These are phyloP conservation scores for Clavispora fructus DNA, from an alignment of 805 yeast species.

Conservation along the genomic window DNA sequence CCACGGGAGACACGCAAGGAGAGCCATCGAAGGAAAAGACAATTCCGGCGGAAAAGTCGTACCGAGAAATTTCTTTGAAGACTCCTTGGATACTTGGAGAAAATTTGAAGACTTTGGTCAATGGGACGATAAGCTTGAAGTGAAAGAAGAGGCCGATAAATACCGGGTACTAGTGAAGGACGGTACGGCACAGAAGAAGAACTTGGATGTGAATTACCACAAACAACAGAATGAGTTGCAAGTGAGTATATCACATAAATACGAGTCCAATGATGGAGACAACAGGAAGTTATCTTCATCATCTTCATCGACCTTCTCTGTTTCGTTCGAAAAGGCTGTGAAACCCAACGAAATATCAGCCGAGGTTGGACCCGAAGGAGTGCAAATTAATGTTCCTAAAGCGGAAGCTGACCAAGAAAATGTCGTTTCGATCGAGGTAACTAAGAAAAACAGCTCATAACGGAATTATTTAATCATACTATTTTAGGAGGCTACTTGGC, in stretches of 20 bases:
- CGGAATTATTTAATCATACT: too few relatives aligned
- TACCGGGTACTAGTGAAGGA: slow-evolving; percentile 16
- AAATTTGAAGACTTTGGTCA: neutral
- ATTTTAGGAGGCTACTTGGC: too few relatives aligned
- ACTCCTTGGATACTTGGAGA: neutral
- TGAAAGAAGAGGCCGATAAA: slow-evolving; percentile 20
- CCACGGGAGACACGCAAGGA: neutral
- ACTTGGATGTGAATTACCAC: slow-evolving; percentile 20
- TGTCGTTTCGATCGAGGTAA: neutral
- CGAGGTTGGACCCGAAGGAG: slow-evolving; percentile 15
- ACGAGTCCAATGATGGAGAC: slow-evolving; percentile 10
- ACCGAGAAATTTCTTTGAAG: neutral
- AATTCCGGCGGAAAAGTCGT: neutral
- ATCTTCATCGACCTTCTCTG: slow-evolving; percentile 15
- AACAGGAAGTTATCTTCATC: slow-evolving; percentile 5
- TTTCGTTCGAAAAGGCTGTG: slow-evolving; percentile 21
- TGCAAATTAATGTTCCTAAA: slow-evolving; percentile 11
- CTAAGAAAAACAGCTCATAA: neutral
- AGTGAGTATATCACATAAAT: slow-evolving; percentile 8
- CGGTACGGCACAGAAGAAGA: slow-evolving; percentile 13
- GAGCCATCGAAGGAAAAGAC: neutral
- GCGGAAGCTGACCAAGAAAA: neutral
- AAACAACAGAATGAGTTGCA: slow-evolving; percentile 20
- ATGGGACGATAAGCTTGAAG: slow-evolving; percentile 5
- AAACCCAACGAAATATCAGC: slow-evolving; percentile 17